A percentile compares a stretch with the other conserved stretches of the same genome.
Conservation (phyloP, 441 rosid species). For the Jatropha podagrica region DNA sequence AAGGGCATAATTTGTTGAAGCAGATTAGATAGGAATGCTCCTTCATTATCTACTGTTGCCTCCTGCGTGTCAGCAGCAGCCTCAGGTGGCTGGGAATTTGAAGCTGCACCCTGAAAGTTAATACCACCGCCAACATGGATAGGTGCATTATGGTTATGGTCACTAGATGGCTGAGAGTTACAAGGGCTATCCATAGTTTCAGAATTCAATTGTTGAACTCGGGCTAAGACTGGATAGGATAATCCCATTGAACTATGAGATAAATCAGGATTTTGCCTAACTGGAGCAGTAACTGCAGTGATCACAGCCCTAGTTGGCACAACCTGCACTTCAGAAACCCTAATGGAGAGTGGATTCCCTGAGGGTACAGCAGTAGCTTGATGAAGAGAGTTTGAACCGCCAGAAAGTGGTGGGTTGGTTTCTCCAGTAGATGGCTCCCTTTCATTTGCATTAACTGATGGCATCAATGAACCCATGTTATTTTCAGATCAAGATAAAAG, state of each 20-base stretch:
- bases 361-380: neutral
- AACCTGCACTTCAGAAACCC: conserved; percentile 4
- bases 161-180: neutral
- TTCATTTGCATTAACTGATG: neutral
- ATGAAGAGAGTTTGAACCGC: neutral
- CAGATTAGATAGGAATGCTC: neutral
- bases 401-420: neutral
- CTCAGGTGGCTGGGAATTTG: neutral
- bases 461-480: neutral
- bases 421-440: conserved; percentile 1
- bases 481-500: neutral
- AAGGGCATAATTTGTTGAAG: conserved; percentile 8
- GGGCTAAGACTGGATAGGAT: neutral
- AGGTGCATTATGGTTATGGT: neutral
- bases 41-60: neutral
- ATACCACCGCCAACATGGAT: neutral
- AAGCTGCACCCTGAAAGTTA: neutral
- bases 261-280: neutral
- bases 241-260: neutral
- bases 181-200: neutral
- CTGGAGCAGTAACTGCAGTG: neutral
- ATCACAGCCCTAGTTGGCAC: neutral
- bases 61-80: neutral
- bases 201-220: neutral
- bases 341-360: neutral